Base-by-base conservation (phyloP, 208 protist genomes). In the Balamuthia mandrillaris region DNA sequence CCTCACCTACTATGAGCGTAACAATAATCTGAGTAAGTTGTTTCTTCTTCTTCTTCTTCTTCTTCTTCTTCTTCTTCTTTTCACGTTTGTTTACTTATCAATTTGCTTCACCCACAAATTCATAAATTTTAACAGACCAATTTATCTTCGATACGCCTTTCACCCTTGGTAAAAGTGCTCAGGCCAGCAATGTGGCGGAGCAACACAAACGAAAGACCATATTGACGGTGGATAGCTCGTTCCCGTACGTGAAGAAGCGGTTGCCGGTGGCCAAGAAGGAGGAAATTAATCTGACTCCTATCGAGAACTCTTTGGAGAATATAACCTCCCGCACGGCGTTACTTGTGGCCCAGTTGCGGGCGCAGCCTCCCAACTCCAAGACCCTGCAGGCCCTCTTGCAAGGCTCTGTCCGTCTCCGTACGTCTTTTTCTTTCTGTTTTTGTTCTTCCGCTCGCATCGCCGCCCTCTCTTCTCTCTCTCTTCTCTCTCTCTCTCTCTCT, bases 151-250 rank as follows among this genome's bases (percentile, higher is more conserved):
- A 92, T 37, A 91, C 91, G 33, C 91, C 91, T 27, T 93, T 92
- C 21, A 93, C 91, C 7, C n/a, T 88, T 12, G 52, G 29, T 44
- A 86, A 86, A 88, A 87, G 45, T 45, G 68, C 39, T 60, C 82
- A 52, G 88, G 86, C 33, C 24, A 47, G 21, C 68, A 89, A n/a
- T 18, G 72, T 81, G 12, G 72, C 35, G 2, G 90, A 93, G 21
- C 90, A 93, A 66, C 93, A 87, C 39, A 90, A 91, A 37, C 54
- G 61, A 37, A 92, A 91, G 72, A 93, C 89, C 1, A 93, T 93
- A 37, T 45, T 94, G 7, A 91, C 58, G 4, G 54, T 56, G 12
- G 37, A 88, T 21, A 84, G 47, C 10, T 42, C 51, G 21, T 94
- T 94, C 79, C 91, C 91, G 24, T 91, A 90, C 44, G 75, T 93